Evolutionary conservation across 192 early-diverging fungal species (phyloP).

Genomic region (Backusella liffmaniae): DNA sequence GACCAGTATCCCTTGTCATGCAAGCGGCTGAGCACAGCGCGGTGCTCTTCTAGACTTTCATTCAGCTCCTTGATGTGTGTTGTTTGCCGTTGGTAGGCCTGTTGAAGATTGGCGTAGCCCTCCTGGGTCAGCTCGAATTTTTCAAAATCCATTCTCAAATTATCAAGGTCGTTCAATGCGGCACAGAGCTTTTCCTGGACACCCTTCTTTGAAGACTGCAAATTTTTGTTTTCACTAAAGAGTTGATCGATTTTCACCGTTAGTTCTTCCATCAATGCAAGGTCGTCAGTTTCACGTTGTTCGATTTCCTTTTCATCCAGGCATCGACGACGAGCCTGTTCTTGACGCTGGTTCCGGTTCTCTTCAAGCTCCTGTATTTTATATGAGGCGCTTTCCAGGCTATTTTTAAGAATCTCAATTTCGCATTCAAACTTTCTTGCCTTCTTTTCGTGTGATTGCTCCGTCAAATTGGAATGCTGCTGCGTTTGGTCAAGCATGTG

Average conservation of each 20-base stretch:
- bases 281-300: constrained; percentile 13
- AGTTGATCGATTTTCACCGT: neutral
- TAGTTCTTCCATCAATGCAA: constrained; percentile 7
- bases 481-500: constrained; percentile 18
- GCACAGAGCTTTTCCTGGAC: constrained; percentile 10
- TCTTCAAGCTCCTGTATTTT: constrained; percentile 37
- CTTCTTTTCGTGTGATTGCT: constrained; percentile 19
- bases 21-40: constrained; percentile 12
- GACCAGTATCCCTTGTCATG: constrained; percentile 13
- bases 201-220: constrained; percentile 5
- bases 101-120: constrained; percentile 29
- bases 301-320: constrained; percentile 1
- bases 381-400: constrained; percentile 23
- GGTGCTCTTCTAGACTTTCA: constrained; percentile 40
- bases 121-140: constrained; percentile 20
- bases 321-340: neutral
- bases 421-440: constrained; percentile 25
- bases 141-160: constrained; percentile 14
- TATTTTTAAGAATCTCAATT: constrained; percentile 14
- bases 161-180: constrained; percentile 2
- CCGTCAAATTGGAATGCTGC: constrained; percentile 8
- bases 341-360: constrained; percentile 6
- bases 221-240: constrained; percentile 11
- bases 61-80: constrained; percentile 33
- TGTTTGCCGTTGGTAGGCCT: constrained; percentile 30